Conservation (phyloP, 441 rosid species). For the Populus hybrid region DNA sequence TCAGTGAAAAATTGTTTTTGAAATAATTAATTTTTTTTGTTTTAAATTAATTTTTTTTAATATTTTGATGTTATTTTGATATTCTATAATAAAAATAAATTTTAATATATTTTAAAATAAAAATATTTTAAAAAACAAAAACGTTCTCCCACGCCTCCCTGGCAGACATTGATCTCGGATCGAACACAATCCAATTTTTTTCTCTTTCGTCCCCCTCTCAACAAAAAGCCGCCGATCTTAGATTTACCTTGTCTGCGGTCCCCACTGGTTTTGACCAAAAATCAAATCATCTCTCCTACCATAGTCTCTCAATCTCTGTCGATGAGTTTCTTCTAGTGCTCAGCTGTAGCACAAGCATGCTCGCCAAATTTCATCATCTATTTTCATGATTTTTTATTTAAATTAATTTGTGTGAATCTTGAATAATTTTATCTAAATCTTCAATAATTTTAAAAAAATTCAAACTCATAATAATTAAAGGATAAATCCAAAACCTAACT, state of each 20-base stretch:
- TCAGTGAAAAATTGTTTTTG: too few species aligned
- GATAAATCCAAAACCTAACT: too few species aligned
- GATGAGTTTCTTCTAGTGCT: background rate
- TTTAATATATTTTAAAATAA: too few species aligned
- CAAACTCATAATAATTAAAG: too few species aligned
- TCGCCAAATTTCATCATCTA: background rate
- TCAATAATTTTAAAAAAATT: too few species aligned
- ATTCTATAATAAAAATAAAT: background rate
- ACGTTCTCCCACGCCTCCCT: conserved; percentile 46
- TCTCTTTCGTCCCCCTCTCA: background rate
- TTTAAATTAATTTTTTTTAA: background rate
- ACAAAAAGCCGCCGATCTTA: conserved; percentile 28
- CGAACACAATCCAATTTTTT: conserved; percentile 20
- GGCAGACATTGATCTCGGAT: conserved; percentile 38
- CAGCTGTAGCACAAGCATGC: background rate
- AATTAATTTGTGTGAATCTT: too few species aligned
- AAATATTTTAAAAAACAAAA: conserved; percentile 6
- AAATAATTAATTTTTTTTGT: too few species aligned
- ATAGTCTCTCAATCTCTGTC: background rate
- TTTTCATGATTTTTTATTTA: too few species aligned
- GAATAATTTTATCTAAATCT: too few species aligned
- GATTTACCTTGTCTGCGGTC: conserved; percentile 36
- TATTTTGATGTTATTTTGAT: too few species aligned
- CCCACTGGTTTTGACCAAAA: conserved; percentile 43
- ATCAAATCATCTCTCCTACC: conserved; percentile 22